Percentiles rank a stretch among this genome's conserved stretches.
These are phyloP conservation scores for Talaromyces sp. DNA, from an alignment of 2,329 filamentous ascomycete species.

Conservation along the genomic window DNA sequence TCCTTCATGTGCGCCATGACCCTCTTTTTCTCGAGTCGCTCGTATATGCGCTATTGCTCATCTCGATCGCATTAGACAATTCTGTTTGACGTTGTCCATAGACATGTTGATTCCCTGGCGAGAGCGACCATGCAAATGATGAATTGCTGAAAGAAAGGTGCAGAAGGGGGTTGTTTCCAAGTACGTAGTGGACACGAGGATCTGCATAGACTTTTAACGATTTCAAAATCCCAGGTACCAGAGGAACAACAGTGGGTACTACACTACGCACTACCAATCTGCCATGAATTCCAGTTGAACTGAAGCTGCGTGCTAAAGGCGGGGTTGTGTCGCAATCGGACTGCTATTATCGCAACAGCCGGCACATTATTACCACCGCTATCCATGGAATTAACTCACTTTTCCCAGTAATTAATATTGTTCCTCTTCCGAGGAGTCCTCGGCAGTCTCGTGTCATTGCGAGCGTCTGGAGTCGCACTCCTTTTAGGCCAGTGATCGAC, in stretches of 20 bases:
- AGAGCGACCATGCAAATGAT: neutral
- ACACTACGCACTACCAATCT: too few relatives aligned
- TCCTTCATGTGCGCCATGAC: neutral
- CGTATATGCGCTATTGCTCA: neutral
- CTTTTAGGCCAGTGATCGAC: neutral
- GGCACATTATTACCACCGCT: neutral
- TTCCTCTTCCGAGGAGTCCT: neutral
- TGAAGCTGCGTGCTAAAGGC: too few relatives aligned
- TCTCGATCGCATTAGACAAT: neutral
- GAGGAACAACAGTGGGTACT: neutral
- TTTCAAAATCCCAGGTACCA: neutral
- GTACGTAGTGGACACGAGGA: neutral
- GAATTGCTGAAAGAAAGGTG: neutral
- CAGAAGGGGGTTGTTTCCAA: neutral
- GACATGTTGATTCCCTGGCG: neutral
- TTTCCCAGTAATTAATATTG: neutral
- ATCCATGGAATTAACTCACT: neutral
- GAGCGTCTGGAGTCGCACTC: neutral
- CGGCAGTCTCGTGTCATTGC: neutral
- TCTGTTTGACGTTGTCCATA: neutral
- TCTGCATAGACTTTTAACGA: neutral
- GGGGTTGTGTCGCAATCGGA: neutral
- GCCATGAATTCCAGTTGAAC: neutral
- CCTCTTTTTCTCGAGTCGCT: neutral
- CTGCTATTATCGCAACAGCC: neutral